Base-by-base conservation (phyloP, 257 asterid species). In the Linderniella brevidens region DNA sequence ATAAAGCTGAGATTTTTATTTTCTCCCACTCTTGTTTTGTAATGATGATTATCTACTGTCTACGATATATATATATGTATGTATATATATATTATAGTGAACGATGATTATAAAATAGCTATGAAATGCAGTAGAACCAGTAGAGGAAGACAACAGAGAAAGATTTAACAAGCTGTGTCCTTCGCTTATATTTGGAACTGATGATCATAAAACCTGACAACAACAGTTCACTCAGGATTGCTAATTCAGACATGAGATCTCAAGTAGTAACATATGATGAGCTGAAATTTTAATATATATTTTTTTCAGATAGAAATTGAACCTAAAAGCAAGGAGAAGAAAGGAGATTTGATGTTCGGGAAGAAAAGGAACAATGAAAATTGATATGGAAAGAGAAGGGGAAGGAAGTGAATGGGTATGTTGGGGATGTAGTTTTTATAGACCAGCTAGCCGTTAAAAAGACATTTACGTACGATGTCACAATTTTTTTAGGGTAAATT, bases 121-220 rank as follows among this genome's bases (percentile, higher is more conserved):
- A 90, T 75, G 99, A 85, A 58, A 90, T 86, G 79, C 39, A 90
- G 60, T 90, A 86, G 37, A 90, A 90, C 99, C 99, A 90, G 79
- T 90, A 84, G 53, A 88, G 97, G 45, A 88, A 88, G 48, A 83
- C 93, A 55, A 88, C 95, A 0, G 97, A 87, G 67, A 88, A 88
- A 19, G 97, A 88, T 59, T 88, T 95, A 71, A 88, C 95, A 46
- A 83, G 55, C 62, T 83, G 95, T 63, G 93, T 78, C 68, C 93
- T 66, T 63, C 92, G 92, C 83, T 83, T 63, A 48, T 83, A 72
- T 17, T 94, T 81, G 56, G 99, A 90, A 77, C 75, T 85, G 32
- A 25, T 2, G 63, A 85, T 85, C 92, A 86, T 90, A 79, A 68
- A 90, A 78, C 82, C 92, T 11, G 77, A 84, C 50, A 78, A 66